A percentile compares a stretch with the other conserved stretches of the same genome.
These are phyloP conservation scores for Cryptosporidium meleagridis DNA, from an alignment of 169 alveolate species.

Conservation along the genomic window DNA sequence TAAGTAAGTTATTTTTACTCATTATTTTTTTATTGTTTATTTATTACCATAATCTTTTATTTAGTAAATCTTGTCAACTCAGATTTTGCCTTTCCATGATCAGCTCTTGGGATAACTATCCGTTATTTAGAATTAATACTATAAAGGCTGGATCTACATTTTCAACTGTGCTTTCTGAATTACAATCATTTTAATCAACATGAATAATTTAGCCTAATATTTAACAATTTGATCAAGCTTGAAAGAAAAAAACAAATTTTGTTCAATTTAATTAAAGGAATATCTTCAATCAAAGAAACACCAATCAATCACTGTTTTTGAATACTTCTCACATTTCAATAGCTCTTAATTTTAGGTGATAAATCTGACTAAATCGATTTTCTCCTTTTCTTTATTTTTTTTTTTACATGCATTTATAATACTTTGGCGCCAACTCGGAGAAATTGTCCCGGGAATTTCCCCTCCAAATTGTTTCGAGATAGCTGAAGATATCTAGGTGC, in stretches of 20 bases:
- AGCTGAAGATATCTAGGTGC: background rate
- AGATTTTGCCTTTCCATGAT: constrained; percentile 60
- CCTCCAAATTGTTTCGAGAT: background rate
- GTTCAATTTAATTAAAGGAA: too few relatives aligned
- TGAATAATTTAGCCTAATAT: background rate
- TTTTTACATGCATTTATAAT: background rate
- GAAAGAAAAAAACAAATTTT: too few relatives aligned
- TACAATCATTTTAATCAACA: background rate
- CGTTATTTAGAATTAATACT: constrained; percentile 24
- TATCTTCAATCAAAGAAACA: background rate
- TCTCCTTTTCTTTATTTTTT: background rate
- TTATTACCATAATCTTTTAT: background rate
- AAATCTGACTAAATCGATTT: background rate
- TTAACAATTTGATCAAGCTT: too few relatives aligned
- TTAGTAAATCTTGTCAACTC: constrained; percentile 39
- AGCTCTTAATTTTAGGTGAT: background rate
- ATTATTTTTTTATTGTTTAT: background rate
- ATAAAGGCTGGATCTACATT: constrained; percentile 45
- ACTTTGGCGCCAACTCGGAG: background rate
- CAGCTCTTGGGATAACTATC: constrained; percentile 59
- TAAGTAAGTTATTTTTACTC: constrained; percentile 13
- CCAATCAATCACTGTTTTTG: background rate
- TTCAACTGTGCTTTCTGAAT: constrained; percentile 20
- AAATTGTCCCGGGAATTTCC: constrained; percentile 11
- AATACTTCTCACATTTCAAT: too few relatives aligned